Conservation (phyloP, 495 filamentous ascomycete genomes). For the Talaromyces proteolyticus region DNA sequence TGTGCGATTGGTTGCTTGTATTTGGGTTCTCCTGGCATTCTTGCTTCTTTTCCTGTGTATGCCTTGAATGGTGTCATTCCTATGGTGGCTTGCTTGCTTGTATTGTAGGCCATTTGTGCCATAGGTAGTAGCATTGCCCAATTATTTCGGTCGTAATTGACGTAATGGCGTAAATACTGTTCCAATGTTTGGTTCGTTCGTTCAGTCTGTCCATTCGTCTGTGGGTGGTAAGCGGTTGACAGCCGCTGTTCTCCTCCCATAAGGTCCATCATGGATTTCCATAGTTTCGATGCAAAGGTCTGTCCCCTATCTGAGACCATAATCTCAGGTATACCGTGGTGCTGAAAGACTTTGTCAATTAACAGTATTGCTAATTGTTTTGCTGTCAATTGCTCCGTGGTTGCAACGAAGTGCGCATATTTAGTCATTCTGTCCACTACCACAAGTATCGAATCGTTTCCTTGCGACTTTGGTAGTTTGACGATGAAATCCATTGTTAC, state of each 20-base stretch:
- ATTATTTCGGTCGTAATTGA: background rate
- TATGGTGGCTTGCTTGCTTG: background rate
- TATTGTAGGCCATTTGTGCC: background rate
- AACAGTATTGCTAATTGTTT: background rate
- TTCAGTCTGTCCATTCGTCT: background rate
- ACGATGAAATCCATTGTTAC: slow-evolving; percentile 16
- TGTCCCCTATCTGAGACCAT: slow-evolving; percentile 5
- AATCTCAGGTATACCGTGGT: slow-evolving; percentile 1
- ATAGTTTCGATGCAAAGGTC: slow-evolving; percentile 5
- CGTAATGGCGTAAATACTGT: background rate
- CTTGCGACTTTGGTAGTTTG: background rate
- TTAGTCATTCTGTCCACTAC: slow-evolving; percentile 4
- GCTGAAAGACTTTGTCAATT: background rate
- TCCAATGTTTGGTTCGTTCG: background rate
- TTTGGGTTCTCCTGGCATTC: background rate
- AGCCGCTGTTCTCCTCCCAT: background rate
- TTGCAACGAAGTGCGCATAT: slow-evolving; percentile 3
- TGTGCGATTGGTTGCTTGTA: background rate
- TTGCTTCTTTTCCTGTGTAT: background rate
- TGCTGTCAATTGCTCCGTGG: background rate
- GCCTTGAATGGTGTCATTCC: background rate
- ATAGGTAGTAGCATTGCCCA: background rate
- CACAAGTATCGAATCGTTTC: slow-evolving; percentile 4
- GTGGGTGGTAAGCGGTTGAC: background rate
- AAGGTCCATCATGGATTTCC: background rate